Base-by-base conservation (phyloP, 73 alveolate genomes). In the Loxodes magnus region DNA sequence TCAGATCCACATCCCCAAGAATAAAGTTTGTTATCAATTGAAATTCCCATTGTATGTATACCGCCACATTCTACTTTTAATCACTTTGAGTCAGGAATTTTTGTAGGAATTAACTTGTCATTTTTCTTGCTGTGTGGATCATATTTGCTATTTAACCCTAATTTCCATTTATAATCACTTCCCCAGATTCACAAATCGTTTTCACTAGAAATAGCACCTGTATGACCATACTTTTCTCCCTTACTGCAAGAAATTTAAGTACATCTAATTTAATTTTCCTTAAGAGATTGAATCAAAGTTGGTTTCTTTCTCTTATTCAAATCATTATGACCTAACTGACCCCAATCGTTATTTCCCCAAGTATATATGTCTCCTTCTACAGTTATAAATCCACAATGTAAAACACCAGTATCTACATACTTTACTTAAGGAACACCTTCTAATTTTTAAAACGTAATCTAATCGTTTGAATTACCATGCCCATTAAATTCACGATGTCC, bases 1-100 rank as follows among this genome's bases (percentile, higher is more conserved):
- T 79, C 80, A 21, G 88, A 72, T 5, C 93, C 93, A 55, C 93
- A 79, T 4, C 93, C 93, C 65, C 70, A 79, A 0, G 87, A 59
- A 38, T 33, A 56, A 1, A 60, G 14, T 17, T 17, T 43, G 0
- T 83, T 87, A 51, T 71, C 79, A 17, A 17, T 31, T 5, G 49
- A 41, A 15, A 79, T 19, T 10, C 64, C 26, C 3, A 61, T 57
- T 2, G 88, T 53, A 51, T 73, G 81, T 16, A 79, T 79, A 2
- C 93, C 93, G 0, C 84, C 84, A 20, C 69, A 59, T 16, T 64
- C 52, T 0, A 70, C 66, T 25, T 43, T 54, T 9, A 39, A 51
- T 20, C 54, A 69, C 36, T 14, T 23, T 6, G 49, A 72, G 25
- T 53, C 70, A 4, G 30, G 23, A 7, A 41, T 35, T 4, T 22